Evolutionary conservation across 805 yeast species (phyloP).

Genomic region (Monosporozyma yasuniensis): DNA sequence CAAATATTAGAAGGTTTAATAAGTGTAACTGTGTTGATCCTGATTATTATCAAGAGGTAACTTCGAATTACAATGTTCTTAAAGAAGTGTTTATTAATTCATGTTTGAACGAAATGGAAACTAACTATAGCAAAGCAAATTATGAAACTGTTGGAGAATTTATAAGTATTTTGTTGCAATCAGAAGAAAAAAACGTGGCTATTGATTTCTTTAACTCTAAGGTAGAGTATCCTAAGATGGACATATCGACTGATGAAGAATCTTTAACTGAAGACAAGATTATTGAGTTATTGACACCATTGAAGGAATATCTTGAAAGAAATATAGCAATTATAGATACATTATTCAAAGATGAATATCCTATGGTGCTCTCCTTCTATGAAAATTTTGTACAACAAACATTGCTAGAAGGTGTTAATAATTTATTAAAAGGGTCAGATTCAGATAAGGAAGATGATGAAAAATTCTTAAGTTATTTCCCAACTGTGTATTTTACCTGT

Average conservation of each 20-base stretch:
- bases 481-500: constrained; percentile 26
- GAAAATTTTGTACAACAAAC: constrained; percentile 34
- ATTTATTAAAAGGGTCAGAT: constrained; percentile 20
- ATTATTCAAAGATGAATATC: constrained; percentile 34
- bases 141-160: constrained; percentile 30
- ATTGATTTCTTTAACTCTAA: constrained; percentile 35
- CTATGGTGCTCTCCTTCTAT: constrained; percentile 31
- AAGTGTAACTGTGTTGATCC: constrained; percentile 15
- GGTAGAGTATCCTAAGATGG: constrained; percentile 19
- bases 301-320: constrained; percentile 28
- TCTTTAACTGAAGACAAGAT: constrained; percentile 14
- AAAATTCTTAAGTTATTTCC: constrained; percentile 23
- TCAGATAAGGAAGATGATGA: constrained; percentile 7
- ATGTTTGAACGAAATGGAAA: constrained; percentile 56
- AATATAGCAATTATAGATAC: constrained; percentile 33
- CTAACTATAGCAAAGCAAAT: constrained; percentile 42
- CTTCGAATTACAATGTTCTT: constrained; percentile 18
- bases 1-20: constrained; percentile 15
- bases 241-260: not conserved
- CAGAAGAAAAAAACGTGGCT: constrained; percentile 32
- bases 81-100: constrained; percentile 65
- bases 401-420: constrained; percentile 22
- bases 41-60: constrained; percentile 12
- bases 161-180: constrained; percentile 29
- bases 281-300: constrained; percentile 15